phyloP scores from a whole-genome alignment of 306 rosid species.

The Inga laurina region DNA sequence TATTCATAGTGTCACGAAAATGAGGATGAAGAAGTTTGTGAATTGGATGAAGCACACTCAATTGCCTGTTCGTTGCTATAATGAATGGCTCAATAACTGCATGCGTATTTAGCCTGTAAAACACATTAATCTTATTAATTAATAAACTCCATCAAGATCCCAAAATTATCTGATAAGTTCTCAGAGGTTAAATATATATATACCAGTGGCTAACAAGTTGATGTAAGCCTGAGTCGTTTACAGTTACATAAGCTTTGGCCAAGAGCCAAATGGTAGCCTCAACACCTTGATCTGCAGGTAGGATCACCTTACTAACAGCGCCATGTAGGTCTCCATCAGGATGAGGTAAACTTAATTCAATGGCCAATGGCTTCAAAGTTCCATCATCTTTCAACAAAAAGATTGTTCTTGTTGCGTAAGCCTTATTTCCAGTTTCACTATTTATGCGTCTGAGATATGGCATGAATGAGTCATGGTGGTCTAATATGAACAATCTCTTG shows the following conservation, averaged over 20 bases:
- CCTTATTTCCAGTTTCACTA: slow-evolving; percentile 37
- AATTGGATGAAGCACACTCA: slow-evolving; percentile 45
- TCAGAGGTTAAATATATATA: background rate
- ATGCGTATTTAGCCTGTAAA: slow-evolving; percentile 71
- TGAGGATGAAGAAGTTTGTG: slow-evolving; percentile 42
- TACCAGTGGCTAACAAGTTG: slow-evolving; percentile 77
- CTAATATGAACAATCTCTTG: slow-evolving; percentile 59
- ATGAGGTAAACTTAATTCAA: slow-evolving; percentile 67
- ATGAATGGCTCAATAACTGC: slow-evolving; percentile 68
- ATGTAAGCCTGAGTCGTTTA: slow-evolving; percentile 58
- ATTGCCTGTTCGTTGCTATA: slow-evolving; percentile 44
- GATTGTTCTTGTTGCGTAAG: slow-evolving; percentile 69
- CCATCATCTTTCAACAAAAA: slow-evolving; percentile 64
- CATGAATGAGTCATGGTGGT: slow-evolving; percentile 69
- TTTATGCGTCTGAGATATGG: slow-evolving; percentile 65
- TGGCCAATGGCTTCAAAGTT: slow-evolving; percentile 70
- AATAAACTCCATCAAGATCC: background rate
- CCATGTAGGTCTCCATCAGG: slow-evolving; percentile 62
- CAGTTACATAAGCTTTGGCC: slow-evolving; percentile 71
- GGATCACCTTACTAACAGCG: slow-evolving; percentile 44
- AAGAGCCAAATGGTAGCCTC: slow-evolving; percentile 60
- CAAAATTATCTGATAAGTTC: background rate
- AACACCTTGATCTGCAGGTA: slow-evolving; percentile 59
- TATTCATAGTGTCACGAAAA: slow-evolving; percentile 46
- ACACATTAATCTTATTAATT: background rate